These are phyloP conservation scores for Oenanthe sinensis DNA, from an alignment of 129 eudicot genomes.

Conservation along the genomic window DNA sequence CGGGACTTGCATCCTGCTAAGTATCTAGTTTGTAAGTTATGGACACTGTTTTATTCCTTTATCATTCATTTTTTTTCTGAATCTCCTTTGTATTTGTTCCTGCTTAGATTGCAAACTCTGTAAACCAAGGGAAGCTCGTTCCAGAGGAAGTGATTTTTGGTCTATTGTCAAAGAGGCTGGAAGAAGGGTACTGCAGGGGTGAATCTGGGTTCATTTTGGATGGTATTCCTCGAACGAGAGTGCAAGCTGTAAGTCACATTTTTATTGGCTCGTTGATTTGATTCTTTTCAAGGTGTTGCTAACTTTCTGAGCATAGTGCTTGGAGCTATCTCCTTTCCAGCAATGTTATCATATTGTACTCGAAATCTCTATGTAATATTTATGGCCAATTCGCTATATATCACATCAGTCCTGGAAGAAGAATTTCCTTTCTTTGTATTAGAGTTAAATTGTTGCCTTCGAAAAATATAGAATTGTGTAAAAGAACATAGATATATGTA, in stretches of 20 bases:
- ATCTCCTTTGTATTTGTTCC: background rate
- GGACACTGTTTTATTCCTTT: background rate
- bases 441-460: background rate
- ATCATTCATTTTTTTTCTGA: background rate
- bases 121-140: constrained; percentile 85
- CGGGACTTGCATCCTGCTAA: background rate
- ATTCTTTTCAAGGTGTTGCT: background rate
- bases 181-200: constrained; percentile 78
- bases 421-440: background rate
- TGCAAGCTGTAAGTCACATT: constrained; percentile 73
- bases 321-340: background rate
- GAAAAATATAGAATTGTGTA: background rate
- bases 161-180: constrained; percentile 72
- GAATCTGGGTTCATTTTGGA: constrained; percentile 91
- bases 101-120: constrained; percentile 65
- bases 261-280: background rate
- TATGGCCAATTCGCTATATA: background rate
- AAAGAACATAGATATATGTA: background rate
- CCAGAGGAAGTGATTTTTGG: constrained; percentile 89
- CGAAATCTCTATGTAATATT: background rate
- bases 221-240: constrained; percentile 79
- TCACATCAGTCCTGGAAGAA: background rate
- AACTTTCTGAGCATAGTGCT: background rate
- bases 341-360: background rate
- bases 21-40: background rate